Conservation (phyloP, 179 eudicot genomes). For the Beta corolliflora region DNA sequence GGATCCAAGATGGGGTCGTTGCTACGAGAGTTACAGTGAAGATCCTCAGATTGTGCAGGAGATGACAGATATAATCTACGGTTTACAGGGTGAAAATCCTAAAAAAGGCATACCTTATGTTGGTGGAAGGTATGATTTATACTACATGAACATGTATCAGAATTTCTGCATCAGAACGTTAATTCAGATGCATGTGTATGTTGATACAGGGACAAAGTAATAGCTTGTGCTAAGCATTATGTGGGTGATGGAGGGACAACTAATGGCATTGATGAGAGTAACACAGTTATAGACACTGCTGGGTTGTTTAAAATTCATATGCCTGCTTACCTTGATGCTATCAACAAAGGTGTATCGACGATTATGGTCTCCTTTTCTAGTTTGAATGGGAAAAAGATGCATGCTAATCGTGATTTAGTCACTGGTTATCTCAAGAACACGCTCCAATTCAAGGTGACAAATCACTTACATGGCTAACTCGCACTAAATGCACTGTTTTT, state of each 20-base stretch:
- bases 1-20: no score
- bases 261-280: slow-evolving; percentile 57
- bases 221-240: slow-evolving; percentile 85
- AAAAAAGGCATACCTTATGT: no score
- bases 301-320: slow-evolving; percentile 66
- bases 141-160: background rate
- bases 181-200: background rate
- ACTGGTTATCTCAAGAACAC: slow-evolving; percentile 62
- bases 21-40: no score
- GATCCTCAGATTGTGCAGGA: no score
- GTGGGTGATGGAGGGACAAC: slow-evolving; percentile 85
- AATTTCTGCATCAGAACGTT: background rate
- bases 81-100: no score
- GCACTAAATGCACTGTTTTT: background rate
- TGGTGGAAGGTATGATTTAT: background rate
- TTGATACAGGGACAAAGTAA: slow-evolving; percentile 52
- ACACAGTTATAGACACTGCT: slow-evolving; percentile 50
- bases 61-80: no score
- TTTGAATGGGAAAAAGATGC: slow-evolving; percentile 79
- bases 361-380: slow-evolving; percentile 82
- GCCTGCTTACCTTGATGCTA: slow-evolving; percentile 70
- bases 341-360: slow-evolving; percentile 70
- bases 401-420: slow-evolving; percentile 52
- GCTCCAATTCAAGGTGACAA: slow-evolving; percentile 69
- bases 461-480: background rate